A percentile compares a stretch with the other conserved stretches of the same genome.
Conservation (phyloP, 1,139 yeast genomes). For the Groenewaldozyma auringiensis region DNA sequence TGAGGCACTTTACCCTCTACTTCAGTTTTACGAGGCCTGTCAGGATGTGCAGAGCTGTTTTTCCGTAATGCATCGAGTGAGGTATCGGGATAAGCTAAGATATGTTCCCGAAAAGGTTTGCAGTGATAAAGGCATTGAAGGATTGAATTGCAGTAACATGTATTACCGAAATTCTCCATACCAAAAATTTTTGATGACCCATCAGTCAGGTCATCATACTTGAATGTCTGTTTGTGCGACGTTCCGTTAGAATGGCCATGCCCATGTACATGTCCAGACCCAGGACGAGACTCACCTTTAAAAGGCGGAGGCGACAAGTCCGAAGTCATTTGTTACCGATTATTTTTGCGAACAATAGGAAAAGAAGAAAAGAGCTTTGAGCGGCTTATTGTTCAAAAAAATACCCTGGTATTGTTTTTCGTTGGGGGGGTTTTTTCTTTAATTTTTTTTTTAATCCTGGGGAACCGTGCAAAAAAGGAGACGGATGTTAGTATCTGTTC, state of each 20-base stretch:
- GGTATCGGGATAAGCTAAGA: conserved; percentile 35
- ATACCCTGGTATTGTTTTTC: too few species aligned
- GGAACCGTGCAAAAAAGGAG: too few species aligned
- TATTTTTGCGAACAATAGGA: too few species aligned
- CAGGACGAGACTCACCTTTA: background rate
- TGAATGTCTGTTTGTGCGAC: background rate
- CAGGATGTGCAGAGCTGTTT: background rate
- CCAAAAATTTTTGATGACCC: conserved; percentile 61
- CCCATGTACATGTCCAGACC: background rate
- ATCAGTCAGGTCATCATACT: conserved; percentile 17
- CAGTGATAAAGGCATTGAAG: conserved; percentile 80
- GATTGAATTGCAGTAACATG: conserved; percentile 91
- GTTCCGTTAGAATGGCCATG: background rate
- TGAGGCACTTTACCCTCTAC: conserved; percentile 31
- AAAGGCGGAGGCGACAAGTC: background rate
- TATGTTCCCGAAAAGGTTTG: conserved; percentile 53
- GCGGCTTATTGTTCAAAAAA: too few species aligned
- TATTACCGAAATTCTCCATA: conserved; percentile 88
- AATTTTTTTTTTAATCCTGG: too few species aligned
- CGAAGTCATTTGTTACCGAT: background rate
- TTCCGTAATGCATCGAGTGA: conserved; percentile 7
- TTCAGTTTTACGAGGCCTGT: conserved; percentile 19
- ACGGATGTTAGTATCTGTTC: too few species aligned
- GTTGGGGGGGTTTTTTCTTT: too few species aligned
- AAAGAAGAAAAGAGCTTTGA: too few species aligned